Percentiles rank a stretch among this genome's conserved stretches.
phyloP scores from a whole-genome alignment of 768 basidiomycete species.

The Plicaturopsis crispa region DNA sequence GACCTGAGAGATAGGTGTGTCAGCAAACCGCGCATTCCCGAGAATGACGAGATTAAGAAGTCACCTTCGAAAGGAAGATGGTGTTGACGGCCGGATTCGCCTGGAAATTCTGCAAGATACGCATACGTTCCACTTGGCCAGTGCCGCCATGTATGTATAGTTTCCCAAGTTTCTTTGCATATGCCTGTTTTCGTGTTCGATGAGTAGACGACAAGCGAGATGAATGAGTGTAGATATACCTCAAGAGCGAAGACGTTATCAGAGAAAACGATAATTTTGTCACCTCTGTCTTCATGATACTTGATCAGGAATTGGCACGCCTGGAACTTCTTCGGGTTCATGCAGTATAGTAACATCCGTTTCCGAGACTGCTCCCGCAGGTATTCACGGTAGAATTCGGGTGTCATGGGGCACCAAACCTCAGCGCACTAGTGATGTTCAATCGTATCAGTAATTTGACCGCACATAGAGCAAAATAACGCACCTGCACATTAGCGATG shows the following conservation, averaged over 20 bases:
- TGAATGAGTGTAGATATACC: conserved; percentile 36
- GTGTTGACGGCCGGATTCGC: conserved; percentile 94
- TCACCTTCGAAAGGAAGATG: conserved; percentile 94
- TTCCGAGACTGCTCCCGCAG: conserved; percentile 88
- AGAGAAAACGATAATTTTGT: conserved; percentile 99
- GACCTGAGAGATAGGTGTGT: conserved; percentile 42
- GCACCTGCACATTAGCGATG: conserved; percentile 98
- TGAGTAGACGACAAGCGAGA: conserved; percentile 4
- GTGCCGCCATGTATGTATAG: conserved; percentile 95
- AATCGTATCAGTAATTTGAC: not conserved
- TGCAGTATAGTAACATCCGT: conserved; percentile 94
- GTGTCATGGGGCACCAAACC: conserved; percentile 99
- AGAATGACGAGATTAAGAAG: conserved; percentile 1
- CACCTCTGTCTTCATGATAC: conserved; percentile 94
- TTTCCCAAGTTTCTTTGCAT: conserved; percentile 90
- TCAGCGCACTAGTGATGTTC: conserved; percentile 80
- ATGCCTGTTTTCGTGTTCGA: conserved; percentile 45
- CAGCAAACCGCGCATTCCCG: conserved; percentile 1
- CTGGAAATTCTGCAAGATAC: conserved; percentile 92
- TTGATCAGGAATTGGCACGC: conserved; percentile 98
- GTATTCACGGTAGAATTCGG: conserved; percentile 98
- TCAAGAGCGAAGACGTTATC: conserved; percentile 97
- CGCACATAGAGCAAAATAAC: conserved; percentile 10
- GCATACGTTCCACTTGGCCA: conserved; percentile 91
- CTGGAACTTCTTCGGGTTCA: conserved; percentile 99